Evolutionary conservation across 768 basidiomycete genomes (phyloP).

Genomic region (Russula virescens): DNA sequence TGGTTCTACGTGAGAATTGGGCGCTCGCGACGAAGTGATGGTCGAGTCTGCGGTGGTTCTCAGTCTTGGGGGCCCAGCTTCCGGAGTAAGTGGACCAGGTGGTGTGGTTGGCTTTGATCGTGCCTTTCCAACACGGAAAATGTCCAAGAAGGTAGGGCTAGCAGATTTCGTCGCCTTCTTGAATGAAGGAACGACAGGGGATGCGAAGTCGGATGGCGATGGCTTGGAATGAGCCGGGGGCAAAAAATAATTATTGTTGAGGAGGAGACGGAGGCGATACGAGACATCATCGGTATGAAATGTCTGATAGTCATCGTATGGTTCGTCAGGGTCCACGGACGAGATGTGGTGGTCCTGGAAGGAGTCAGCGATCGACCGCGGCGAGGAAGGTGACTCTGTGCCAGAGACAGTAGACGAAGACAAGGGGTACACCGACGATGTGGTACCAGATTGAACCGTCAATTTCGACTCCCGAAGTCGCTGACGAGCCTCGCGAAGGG

Average conservation of each 20-base stretch:
- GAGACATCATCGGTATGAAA: conserved; percentile 71
- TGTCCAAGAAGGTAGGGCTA: conserved; percentile 56
- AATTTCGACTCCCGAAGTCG: conserved; percentile 43
- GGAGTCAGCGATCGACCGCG: conserved; percentile 48
- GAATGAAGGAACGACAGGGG: conserved; percentile 33
- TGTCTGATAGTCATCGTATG: conserved; percentile 25
- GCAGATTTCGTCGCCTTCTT: conserved; percentile 44
- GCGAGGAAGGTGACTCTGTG: conserved; percentile 60
- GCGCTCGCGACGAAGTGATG: conserved; percentile 15
- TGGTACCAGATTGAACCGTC: conserved; percentile 60
- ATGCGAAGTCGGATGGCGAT: conserved; percentile 56
- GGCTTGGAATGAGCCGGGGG: conserved; percentile 86
- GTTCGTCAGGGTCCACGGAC: conserved; percentile 25
- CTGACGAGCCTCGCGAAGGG: conserved; percentile 24
- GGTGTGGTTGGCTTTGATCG: conserved; percentile 56
- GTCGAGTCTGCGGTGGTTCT: conserved; percentile 26
- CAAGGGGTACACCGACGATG: conserved; percentile 73
- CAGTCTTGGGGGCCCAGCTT: conserved; percentile 19
- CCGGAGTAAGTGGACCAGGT: conserved; percentile 39
- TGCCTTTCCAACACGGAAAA: conserved; percentile 63
- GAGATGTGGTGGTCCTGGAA: conserved; percentile 40
- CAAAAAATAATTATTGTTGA: conserved; percentile 85
- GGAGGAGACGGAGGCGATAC: conserved; percentile 74
- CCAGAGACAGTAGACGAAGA: conserved; percentile 61
- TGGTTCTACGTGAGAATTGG: conserved; percentile 24